Evolutionary conservation across 2,329 filamentous ascomycete genomes (phyloP).

Genomic region (Zarea fungicola): DNA sequence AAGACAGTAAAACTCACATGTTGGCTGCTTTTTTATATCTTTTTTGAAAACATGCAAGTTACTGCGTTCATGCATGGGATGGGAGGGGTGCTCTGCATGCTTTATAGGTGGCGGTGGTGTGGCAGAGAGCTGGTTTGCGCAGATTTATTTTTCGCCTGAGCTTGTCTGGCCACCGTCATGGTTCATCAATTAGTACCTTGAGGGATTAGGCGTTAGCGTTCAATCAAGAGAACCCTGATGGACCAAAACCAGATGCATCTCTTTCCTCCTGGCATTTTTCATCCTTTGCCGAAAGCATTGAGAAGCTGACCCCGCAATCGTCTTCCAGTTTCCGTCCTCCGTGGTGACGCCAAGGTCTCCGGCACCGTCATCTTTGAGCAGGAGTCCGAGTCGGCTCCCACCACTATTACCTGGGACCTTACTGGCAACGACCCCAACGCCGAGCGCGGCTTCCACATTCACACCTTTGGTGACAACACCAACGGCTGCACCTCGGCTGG

Average conservation of each 20-base stretch:
- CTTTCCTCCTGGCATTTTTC: neutral
- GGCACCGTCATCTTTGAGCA: constrained; percentile 97
- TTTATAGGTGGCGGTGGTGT: constrained; percentile 4
- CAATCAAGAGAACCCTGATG: constrained; percentile 29
- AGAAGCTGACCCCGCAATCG: neutral
- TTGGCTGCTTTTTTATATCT: too few species aligned
- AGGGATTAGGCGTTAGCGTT: constrained; percentile 34
- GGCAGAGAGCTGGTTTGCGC: constrained; percentile 52
- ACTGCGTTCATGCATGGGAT: constrained; percentile 6
- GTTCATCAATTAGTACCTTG: constrained; percentile 35
- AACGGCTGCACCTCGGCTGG: constrained; percentile 99
- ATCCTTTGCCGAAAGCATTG: neutral
- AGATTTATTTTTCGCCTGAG: constrained; percentile 36
- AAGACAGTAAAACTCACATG: too few species aligned
- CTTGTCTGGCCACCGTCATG: neutral
- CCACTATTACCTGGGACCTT: constrained; percentile 89
- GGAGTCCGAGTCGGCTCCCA: constrained; percentile 71
- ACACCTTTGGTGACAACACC: constrained; percentile 99
- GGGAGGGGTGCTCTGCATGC: constrained; percentile 10
- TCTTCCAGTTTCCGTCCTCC: constrained; percentile 81
- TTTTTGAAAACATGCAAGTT: neutral
- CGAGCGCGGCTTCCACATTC: constrained; percentile 96
- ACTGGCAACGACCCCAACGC: constrained; percentile 89
- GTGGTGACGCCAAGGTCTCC: constrained; percentile 93
- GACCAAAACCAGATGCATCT: constrained; percentile 11